Evolutionary conservation across 1,139 yeast genomes (phyloP).

Genomic region (Zygoascus sp.): DNA sequence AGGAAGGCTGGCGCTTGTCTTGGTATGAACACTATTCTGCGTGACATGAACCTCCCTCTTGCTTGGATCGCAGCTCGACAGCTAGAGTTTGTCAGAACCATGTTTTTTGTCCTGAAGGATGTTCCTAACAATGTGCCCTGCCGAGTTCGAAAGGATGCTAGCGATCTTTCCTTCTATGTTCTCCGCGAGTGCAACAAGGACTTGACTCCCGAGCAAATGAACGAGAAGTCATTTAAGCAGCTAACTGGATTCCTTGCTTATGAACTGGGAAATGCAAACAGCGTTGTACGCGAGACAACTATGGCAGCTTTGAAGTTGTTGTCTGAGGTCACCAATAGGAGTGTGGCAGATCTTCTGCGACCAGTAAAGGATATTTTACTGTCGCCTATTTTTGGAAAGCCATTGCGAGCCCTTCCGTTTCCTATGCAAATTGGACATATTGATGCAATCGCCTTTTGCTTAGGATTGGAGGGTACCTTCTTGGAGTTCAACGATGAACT

Average conservation of each 20-base stretch:
- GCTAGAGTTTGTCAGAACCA: slow-evolving; percentile 77
- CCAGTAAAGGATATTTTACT: slow-evolving; percentile 79
- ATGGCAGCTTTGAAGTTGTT: slow-evolving; percentile 65
- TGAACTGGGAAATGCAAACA: slow-evolving; percentile 86
- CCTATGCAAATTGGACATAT: slow-evolving; percentile 98
- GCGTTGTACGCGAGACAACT: slow-evolving; percentile 76
- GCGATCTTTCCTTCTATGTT: slow-evolving; percentile 57
- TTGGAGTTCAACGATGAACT: slow-evolving; percentile 85
- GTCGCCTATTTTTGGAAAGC: slow-evolving; percentile 95
- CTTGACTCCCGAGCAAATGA: slow-evolving; percentile 54
- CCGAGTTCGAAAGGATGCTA: slow-evolving; percentile 69
- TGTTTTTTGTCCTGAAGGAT: slow-evolving; percentile 86
- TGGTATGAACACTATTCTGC: slow-evolving; percentile 71
- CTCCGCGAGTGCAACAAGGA: slow-evolving; percentile 61
- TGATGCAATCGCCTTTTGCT: slow-evolving; percentile 89
- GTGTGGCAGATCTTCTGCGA: slow-evolving; percentile 68
- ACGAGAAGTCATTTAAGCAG: slow-evolving; percentile 69
- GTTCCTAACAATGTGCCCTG: slow-evolving; percentile 86
- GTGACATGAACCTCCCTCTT: slow-evolving; percentile 62
- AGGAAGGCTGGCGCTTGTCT: slow-evolving; percentile 84
- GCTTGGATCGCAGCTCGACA: slow-evolving; percentile 74
- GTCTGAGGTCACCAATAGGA: slow-evolving; percentile 63
- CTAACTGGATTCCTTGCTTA: slow-evolving; percentile 83
- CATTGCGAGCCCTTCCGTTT: slow-evolving; percentile 91
- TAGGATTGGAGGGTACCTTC: slow-evolving; percentile 75